Evolutionary conservation across 78 protist species (phyloP).

Genomic region (Dictyostelium intermedium): DNA sequence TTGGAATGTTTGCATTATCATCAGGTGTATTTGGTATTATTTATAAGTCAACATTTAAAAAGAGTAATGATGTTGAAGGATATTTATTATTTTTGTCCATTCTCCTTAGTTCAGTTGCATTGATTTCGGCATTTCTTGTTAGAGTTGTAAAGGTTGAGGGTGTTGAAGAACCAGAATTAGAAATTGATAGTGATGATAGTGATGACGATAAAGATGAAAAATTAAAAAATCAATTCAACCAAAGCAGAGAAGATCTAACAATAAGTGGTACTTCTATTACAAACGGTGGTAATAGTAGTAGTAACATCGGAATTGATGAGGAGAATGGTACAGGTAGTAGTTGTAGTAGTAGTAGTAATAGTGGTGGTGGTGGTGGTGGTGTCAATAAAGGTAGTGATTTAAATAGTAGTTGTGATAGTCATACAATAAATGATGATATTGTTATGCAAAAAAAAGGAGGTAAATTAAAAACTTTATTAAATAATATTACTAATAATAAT

Average conservation of each 20-base stretch:
- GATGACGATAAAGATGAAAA: neutral
- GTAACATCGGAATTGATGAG: neutral
- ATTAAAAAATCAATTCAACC: neutral
- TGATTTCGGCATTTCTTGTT: constrained; percentile 36
- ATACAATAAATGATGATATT: neutral
- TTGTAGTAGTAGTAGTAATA: neutral
- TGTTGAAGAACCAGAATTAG: neutral
- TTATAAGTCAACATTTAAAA: constrained; percentile 41
- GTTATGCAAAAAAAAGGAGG: neutral
- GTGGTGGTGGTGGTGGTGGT: neutral
- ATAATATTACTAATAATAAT: constrained; percentile 7
- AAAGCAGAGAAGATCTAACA: neutral
- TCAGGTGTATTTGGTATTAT: constrained; percentile 58
- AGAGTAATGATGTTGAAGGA: constrained; percentile 22
- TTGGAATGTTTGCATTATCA: constrained; percentile 54
- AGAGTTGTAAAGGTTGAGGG: constrained; percentile 16
- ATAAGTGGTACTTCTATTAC: neutral
- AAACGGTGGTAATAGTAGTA: neutral
- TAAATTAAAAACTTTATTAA: neutral
- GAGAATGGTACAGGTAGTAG: neutral
- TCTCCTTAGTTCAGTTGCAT: neutral
- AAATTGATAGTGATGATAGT: neutral
- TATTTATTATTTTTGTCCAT: constrained; percentile 43
- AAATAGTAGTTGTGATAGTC: neutral
- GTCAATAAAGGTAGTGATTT: neutral